These are phyloP conservation scores for Blastobotrys apis DNA, from an alignment of 1,139 yeast genomes.

Conservation along the genomic window DNA sequence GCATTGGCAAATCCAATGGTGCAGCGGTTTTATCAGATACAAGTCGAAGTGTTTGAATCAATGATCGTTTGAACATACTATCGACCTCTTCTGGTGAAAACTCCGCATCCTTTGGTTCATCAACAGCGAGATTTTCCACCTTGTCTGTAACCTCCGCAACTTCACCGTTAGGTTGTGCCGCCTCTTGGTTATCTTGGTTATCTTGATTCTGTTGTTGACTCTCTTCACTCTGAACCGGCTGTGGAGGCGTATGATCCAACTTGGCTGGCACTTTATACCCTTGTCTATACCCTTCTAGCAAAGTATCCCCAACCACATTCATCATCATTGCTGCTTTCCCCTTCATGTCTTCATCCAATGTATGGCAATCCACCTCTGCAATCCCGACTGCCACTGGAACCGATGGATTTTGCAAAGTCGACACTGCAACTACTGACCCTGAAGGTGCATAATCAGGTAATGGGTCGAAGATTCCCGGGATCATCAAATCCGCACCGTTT, in stretches of 20 bases:
- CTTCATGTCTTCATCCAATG: slow-evolving; percentile 28
- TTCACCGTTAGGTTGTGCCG: neutral
- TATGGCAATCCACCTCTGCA: slow-evolving; percentile 48
- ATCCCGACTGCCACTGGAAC: slow-evolving; percentile 75
- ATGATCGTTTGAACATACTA: slow-evolving; percentile 62
- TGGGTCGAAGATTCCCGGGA: slow-evolving; percentile 78
- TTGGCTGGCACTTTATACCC: slow-evolving; percentile 28
- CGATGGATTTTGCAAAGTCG: slow-evolving; percentile 54
- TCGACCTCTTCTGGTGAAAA: slow-evolving; percentile 64
- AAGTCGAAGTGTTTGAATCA: slow-evolving; percentile 61
- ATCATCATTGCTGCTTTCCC: slow-evolving; percentile 40
- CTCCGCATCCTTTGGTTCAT: slow-evolving; percentile 12
- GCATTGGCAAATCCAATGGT: slow-evolving; percentile 52
- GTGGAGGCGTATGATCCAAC: slow-evolving; percentile 23
- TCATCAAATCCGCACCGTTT: slow-evolving; percentile 87
- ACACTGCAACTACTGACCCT: slow-evolving; percentile 70
- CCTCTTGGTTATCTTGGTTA: neutral
- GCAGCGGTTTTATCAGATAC: slow-evolving; percentile 48
- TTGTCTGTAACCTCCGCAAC: slow-evolving; percentile 15
- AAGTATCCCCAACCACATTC: slow-evolving; percentile 38
- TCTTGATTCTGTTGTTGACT: slow-evolving; percentile 7
- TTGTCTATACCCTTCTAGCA: slow-evolving; percentile 28
- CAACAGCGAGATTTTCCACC: slow-evolving; percentile 17
- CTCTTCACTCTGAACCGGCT: slow-evolving; percentile 16
- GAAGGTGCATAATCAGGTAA: slow-evolving; percentile 48